Evolutionary conservation across 352 stramenopile genomes (phyloP), one percentile per base, ranked within the genome.

Genomic region (Globisporangium parvum): DNA sequence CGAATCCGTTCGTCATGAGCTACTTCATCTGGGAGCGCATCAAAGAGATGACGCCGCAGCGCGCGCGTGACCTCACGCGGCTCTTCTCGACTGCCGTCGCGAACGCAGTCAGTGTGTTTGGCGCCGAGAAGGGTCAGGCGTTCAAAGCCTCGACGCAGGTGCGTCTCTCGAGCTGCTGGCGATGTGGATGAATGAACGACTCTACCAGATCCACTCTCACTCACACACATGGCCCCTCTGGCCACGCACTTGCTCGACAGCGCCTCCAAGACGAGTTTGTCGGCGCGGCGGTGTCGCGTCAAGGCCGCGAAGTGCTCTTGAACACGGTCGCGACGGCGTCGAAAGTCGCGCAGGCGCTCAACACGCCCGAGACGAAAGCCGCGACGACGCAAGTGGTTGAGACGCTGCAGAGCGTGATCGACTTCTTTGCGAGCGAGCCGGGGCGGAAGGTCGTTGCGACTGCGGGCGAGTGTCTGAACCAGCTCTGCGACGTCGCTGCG

Each of bases 41-140:
- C 42, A 90, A 92, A 68, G 70, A 60, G n/a, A 69, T 87, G 55
- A 86, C 81, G 44, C 81, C 81, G 47, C 79, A 89, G 66, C 79
- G 79, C 42, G 77, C 81, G 46, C 74, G 79, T 47, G 79, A 92
- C 55, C 53, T 88, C 35, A 80, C 76, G 68, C 77, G 82, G 17
- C 59, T 92, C 40, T 39, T 90, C 11, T 73, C 77, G n/a, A 72
- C 68, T 17, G 74, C 75, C 0, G 51, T 90, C 17, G 47, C 68
- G 46, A 85, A 92, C 21, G 75, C 75, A 20, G 51, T 87, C 17
- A 65, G 64, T 46, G 73, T 90, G 28, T 62, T 88, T 12, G 60
- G 67, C 3, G 77, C 75, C 17, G 75, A 90, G 31, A 61, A 78
- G 10, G 77, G 75, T 33, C 47, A 69, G 31, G 62, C 63, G 35